Percentiles rank a stretch among this genome's conserved stretches.
These are phyloP conservation scores for Hibiscus mutabilis DNA, from an alignment of 345 rosid genomes.

Conservation along the genomic window DNA sequence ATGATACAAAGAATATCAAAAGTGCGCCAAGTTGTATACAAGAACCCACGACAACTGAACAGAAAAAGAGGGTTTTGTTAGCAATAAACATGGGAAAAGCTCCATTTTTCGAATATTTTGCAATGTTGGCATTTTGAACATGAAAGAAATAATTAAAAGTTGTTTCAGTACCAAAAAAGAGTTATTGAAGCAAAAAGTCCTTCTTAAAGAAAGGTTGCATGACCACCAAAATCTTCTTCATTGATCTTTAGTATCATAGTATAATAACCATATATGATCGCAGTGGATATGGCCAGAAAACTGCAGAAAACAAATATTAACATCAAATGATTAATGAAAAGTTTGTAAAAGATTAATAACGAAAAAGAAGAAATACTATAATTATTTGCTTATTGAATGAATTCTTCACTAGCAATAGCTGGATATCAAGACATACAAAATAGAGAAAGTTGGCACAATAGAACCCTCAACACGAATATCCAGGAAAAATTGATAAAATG, in stretches of 20 bases:
- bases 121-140: not conserved
- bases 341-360: not conserved
- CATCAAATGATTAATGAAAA: not conserved
- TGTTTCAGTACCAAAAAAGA: conserved; percentile 65
- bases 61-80: conserved; percentile 11
- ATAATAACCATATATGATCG: conserved; percentile 72
- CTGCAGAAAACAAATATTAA: conserved; percentile 34
- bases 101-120: not conserved
- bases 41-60: conserved; percentile 93
- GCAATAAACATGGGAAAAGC: conserved; percentile 5
- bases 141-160: conserved; percentile 8
- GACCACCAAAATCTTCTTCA: conserved; percentile 95
- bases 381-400: not conserved
- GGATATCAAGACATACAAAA: not conserved
- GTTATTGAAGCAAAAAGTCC: conserved; percentile 87
- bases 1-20: conserved; percentile 29
- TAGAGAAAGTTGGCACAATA: too few species aligned
- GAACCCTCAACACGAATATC: too few species aligned
- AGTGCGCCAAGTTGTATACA: conserved; percentile 91
- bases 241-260: conserved; percentile 75
- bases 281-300: conserved; percentile 65
- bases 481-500: too few species aligned
- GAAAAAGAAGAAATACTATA: not conserved
- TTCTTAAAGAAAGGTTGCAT: conserved; percentile 86
- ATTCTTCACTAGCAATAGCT: not conserved